Base-by-base conservation (phyloP, 108 stramenopile species). In the Cyclostephanos invisitatus region DNA sequence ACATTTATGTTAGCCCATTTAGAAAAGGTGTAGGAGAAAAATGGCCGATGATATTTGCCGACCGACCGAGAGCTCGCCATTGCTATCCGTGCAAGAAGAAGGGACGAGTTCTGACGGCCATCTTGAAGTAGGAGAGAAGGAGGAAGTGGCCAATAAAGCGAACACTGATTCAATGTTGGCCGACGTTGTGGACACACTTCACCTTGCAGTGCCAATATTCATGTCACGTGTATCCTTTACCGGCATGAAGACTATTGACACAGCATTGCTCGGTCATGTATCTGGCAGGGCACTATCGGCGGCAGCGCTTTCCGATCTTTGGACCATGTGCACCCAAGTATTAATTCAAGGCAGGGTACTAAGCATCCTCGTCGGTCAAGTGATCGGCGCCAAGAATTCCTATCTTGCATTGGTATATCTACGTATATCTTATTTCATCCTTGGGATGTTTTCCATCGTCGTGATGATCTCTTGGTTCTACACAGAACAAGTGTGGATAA, bases 221-320 rank as follows among this genome's bases (percentile, higher is more conserved):
- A 72, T 84, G 42, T 59, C 85, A 64, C 81, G 83, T 37, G 64
- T 90, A 18, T 85, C 86, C 3, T 86, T 78, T 58, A 81, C 85
- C 44, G 91, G 91, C 32, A 93, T 93, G 87, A 90, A 90, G 78
- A 89, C 88, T 4, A 93, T 87, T 11, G 91, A 93, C 62, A 85
- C 87, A 2, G 85, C 89, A 15, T 59, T 91, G 29, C 64, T 89
- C 54, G 94, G 91, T 0, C 94, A 91, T 58, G 89, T 91, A 5
- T 82, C 83, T 14, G 83, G 78, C 12, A 50, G 71, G 7, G 85
- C 84, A 11, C 70, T 93, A 25, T 77, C 68, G 3, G 94, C 94
- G 2, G 80, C 87, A 2, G 90, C 89, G 8, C 68, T 95, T 35
- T 84, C 86, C 10, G 94, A 95, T 40, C 68, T 85, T 0, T 85